Percentiles rank a stretch among this genome's conserved stretches.
Conservation (phyloP, 257 asterid species). For the Eucommia ulmoides region DNA sequence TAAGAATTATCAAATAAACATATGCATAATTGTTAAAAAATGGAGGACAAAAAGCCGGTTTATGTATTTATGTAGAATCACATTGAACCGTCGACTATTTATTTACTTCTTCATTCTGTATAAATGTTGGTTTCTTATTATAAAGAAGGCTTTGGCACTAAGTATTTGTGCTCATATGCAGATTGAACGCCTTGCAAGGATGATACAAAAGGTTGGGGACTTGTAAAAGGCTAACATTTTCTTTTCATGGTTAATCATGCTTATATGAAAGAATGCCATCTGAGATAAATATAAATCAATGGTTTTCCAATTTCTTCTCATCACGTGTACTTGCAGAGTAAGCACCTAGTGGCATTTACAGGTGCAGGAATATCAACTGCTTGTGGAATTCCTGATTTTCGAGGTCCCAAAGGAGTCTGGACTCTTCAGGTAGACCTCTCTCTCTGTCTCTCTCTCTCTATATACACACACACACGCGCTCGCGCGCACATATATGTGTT, state of each 20-base stretch:
- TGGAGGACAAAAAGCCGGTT: background rate
- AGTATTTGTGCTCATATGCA: conserved; percentile 23
- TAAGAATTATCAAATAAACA: background rate
- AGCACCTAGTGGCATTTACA: conserved; percentile 90
- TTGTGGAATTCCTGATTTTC: conserved; percentile 97
- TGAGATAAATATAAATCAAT: too few relatives aligned
- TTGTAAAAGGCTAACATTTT: conserved; percentile 11
- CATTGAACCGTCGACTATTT: background rate
- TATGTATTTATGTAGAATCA: background rate
- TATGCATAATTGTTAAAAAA: background rate
- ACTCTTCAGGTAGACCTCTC: conserved; percentile 98
- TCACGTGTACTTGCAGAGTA: conserved; percentile 48
- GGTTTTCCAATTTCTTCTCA: conserved; percentile 18
- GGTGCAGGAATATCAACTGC: conserved; percentile 98
- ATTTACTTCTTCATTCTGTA: conserved; percentile 3
- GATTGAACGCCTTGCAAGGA: conserved; percentile 61
- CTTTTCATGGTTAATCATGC: conserved; percentile 12
- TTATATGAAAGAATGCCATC: background rate
- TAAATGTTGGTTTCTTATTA: background rate
- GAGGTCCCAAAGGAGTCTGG: conserved; percentile 98
- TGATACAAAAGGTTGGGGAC: conserved; percentile 58
- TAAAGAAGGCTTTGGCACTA: background rate
- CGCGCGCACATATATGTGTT: too few relatives aligned
- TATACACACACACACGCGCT: too few relatives aligned
- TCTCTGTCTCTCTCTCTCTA: too few relatives aligned